Percentiles rank a stretch among this genome's conserved stretches.
phyloP scores from a whole-genome alignment of 345 rosid genomes.

The Lagerstroemia speciosa region DNA sequence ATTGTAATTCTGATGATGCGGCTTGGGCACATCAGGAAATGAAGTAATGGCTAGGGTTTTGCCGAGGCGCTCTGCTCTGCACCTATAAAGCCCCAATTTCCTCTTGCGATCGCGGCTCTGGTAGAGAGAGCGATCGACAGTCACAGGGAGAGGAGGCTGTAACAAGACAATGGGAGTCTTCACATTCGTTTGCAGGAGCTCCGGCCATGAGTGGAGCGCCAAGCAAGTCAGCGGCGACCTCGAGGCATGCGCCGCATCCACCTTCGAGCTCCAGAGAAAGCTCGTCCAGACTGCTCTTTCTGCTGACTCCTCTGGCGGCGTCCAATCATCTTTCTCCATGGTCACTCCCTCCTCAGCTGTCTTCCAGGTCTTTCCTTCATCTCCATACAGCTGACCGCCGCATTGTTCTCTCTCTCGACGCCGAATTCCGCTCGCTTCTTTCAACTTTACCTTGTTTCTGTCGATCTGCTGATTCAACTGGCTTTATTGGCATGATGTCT shows the following conservation, averaged over 20 bases:
- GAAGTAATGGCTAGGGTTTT: background rate
- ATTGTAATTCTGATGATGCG: background rate
- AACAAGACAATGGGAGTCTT: slow-evolving; percentile 4
- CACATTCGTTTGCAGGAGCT: slow-evolving; percentile 18
- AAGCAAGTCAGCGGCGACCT: slow-evolving; percentile 75
- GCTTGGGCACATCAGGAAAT: background rate
- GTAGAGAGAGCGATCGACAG: too few species aligned
- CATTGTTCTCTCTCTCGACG: too few species aligned
- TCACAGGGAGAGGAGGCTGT: background rate
- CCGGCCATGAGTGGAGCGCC: slow-evolving; percentile 16
- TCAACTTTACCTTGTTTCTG: background rate
- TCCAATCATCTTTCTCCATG: slow-evolving; percentile 10
- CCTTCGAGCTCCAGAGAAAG: slow-evolving; percentile 64
- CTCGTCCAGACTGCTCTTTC: slow-evolving; percentile 63
- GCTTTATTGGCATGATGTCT: background rate
- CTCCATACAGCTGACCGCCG: too few species aligned
- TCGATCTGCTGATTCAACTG: background rate
- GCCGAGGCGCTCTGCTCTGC: background rate
- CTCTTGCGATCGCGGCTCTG: background rate
- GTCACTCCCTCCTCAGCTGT: slow-evolving; percentile 12
- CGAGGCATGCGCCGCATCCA: slow-evolving; percentile 52
- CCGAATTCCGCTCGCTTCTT: background rate
- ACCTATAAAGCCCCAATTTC: background rate
- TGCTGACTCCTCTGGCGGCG: slow-evolving; percentile 34
- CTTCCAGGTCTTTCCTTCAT: slow-evolving; percentile 3